Evolutionary conservation across 257 asterid species (phyloP), one percentile per base, ranked within the genome.

Genomic region (Rhazya stricta): DNA sequence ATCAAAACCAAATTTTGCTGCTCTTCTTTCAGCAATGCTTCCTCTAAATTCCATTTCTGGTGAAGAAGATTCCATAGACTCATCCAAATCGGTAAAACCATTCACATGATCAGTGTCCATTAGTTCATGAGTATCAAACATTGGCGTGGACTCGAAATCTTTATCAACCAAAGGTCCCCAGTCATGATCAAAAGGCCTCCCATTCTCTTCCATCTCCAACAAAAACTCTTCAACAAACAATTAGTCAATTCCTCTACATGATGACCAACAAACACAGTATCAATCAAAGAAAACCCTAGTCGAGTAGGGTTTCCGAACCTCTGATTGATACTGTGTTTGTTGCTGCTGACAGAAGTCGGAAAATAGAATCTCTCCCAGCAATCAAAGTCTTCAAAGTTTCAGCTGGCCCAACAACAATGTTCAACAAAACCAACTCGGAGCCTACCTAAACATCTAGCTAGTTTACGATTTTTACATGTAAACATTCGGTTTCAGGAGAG

Each of bases 11-110:
- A 87, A 82, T 78, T 77, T 88, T 4, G 88, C 83, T 0, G 90
- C 89, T 71, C 93, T 85, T 80, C 96, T 79, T 60, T 90, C 88
- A 0, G 91, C 96, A 76, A 91, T 83, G 77, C 90, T 88, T 23
- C 71, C 61, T 46, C 57, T 76, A 32, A 61, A 18, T 72, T 79
- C 76, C 77, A 72, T 41, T 63, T 69, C 69, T 9, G 79, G 43
- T 3, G 79, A 67, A 69, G 53, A 53, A 66, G 73, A 62, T 37
- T 72, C 51, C 53, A 34, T 71, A 16, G 80, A 46, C 9, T 66
- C 79, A 54, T 60, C 60, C 71, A 32, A 45, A 34, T 53, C 62
- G 41, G 34, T 36, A 46, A 41, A 39, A 32, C 29, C 27, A 50
- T 43, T 45, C 3, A 34, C 71, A 25, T 21, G n/a, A n/a, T n/a